Conservation (phyloP, 768 basidiomycete genomes). For the Hericium coralloides region DNA sequence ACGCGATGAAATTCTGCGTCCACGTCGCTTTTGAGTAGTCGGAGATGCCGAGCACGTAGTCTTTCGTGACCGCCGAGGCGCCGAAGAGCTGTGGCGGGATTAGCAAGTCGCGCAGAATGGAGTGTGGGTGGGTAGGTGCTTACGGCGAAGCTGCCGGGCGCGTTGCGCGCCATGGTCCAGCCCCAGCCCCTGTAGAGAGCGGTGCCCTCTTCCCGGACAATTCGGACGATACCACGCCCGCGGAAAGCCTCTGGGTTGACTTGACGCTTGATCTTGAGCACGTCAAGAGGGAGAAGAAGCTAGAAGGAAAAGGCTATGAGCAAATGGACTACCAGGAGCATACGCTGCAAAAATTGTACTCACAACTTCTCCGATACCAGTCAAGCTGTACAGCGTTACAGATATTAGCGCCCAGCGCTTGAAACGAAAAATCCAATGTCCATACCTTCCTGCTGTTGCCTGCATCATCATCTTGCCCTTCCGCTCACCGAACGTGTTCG, state of each 20-base stretch:
- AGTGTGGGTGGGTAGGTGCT: slow-evolving; percentile 20
- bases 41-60: slow-evolving; percentile 78
- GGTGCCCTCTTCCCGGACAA: slow-evolving; percentile 87
- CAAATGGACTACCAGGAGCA: neutral
- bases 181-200: slow-evolving; percentile 96
- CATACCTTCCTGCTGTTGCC: slow-evolving; percentile 86
- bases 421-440: neutral
- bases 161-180: slow-evolving; percentile 98
- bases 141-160: slow-evolving; percentile 92
- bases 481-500: slow-evolving; percentile 81
- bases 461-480: slow-evolving; percentile 96
- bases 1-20: slow-evolving; percentile 95
- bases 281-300: slow-evolving; percentile 94
- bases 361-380: slow-evolving; percentile 92
- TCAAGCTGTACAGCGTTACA: slow-evolving; percentile 30
- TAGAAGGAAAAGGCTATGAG: slow-evolving; percentile 18
- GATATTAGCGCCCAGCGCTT: neutral
- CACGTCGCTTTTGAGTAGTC: slow-evolving; percentile 96
- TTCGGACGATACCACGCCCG: slow-evolving; percentile 82
- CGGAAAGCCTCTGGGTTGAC: slow-evolving; percentile 98
- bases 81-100: slow-evolving; percentile 71
- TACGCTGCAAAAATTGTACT: slow-evolving; percentile 14
- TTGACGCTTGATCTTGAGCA: slow-evolving; percentile 97
- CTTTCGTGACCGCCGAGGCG: slow-evolving; percentile 90
- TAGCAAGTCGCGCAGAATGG: neutral